These are phyloP conservation scores for Batkoa obscura DNA, from an alignment of 371 early-diverging fungal genomes.

Conservation along the genomic window DNA sequence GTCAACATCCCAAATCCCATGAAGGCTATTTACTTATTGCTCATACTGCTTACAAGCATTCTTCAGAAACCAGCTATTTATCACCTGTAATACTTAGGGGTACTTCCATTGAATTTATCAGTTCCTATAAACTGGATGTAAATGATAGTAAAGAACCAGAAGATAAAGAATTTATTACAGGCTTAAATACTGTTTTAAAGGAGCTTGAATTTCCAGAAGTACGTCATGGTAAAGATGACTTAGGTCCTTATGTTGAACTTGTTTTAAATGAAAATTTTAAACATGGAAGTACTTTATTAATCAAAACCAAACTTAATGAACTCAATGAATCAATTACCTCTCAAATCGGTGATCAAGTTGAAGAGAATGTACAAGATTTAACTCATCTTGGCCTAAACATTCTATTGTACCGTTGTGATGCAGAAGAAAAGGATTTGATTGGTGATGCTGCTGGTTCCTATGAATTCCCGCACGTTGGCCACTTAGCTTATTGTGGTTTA, in stretches of 20 bases:
- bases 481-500: constrained; percentile 71
- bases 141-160: constrained; percentile 9
- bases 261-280: constrained; percentile 33
- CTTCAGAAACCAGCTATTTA: not conserved
- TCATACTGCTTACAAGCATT: constrained; percentile 58
- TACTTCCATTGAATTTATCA: constrained; percentile 26
- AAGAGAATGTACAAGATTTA: constrained; percentile 22
- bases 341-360: constrained; percentile 19
- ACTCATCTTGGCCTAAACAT: constrained; percentile 52
- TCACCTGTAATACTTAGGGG: constrained; percentile 37
- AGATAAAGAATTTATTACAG: constrained; percentile 20
- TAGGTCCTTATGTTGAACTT: constrained; percentile 36
- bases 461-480: constrained; percentile 63
- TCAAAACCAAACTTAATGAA: constrained; percentile 26
- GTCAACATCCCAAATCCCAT: constrained; percentile 75
- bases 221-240: constrained; percentile 18
- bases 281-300: constrained; percentile 46
- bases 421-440: constrained; percentile 63
- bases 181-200: constrained; percentile 29
- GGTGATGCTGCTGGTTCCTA: constrained; percentile 53
- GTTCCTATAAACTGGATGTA: constrained; percentile 23
- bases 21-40: constrained; percentile 81
- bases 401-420: constrained; percentile 59
- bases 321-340: constrained; percentile 2
- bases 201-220: constrained; percentile 27